These are phyloP conservation scores for Amylostereum areolatum DNA, from an alignment of 1,284 basidiomycete genomes.

Conservation along the genomic window DNA sequence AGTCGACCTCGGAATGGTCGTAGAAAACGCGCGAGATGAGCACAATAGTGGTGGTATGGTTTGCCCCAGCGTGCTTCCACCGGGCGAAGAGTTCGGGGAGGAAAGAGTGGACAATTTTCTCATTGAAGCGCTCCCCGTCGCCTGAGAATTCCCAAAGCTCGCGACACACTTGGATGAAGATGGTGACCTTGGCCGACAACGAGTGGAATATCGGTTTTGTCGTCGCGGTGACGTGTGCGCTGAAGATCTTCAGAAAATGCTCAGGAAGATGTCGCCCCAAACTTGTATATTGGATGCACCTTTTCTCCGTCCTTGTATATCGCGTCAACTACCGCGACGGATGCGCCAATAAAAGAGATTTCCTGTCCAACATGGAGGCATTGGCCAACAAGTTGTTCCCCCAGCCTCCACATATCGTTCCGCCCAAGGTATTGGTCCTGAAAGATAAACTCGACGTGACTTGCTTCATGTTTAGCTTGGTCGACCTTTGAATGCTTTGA, in stretches of 20 bases:
- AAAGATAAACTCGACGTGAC: conserved; percentile 85
- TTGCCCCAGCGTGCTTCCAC: conserved; percentile 81
- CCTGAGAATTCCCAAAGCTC: conserved; percentile 98
- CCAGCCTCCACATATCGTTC: conserved; percentile 90
- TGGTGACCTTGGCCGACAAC: conserved; percentile 84
- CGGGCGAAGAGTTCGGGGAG: conserved; percentile 78
- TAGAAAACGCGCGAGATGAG: conserved; percentile 95
- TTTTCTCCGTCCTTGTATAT: conserved; percentile 66
- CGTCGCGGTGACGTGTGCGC: conserved; percentile 74
- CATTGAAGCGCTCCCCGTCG: conserved; percentile 93
- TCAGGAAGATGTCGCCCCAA: conserved; percentile 1
- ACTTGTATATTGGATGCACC: conserved; percentile 29
- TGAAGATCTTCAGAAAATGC: conserved; percentile 51
- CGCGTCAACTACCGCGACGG: conserved; percentile 72
- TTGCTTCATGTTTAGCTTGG: conserved; percentile 57
- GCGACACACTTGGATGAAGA: conserved; percentile 94
- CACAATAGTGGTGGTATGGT: conserved; percentile 92
- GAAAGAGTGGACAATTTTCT: conserved; percentile 94
- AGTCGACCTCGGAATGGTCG: conserved; percentile 75
- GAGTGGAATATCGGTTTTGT: conserved; percentile 91
- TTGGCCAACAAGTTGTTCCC: conserved; percentile 72
- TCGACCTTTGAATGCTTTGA: conserved; percentile 59
- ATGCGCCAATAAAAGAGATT: conserved; percentile 70
- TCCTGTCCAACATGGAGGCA: conserved; percentile 69
- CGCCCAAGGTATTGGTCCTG: conserved; percentile 90